Conservation (phyloP, 2,329 filamentous ascomycete genomes). For the Monosporascus sp. region DNA sequence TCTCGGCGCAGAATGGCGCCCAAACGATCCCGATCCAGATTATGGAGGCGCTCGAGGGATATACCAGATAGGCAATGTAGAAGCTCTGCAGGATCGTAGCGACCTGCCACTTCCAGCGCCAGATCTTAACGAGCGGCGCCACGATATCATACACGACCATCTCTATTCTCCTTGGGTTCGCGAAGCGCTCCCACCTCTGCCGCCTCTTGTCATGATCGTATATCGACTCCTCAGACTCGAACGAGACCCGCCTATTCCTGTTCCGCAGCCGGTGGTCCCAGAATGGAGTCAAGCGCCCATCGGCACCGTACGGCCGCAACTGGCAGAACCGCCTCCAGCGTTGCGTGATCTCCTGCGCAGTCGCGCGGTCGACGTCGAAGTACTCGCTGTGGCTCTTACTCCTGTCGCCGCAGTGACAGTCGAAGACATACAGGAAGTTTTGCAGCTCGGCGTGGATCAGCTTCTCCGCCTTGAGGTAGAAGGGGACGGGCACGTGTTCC, state of each 20-base stretch:
- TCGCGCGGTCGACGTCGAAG: slow-evolving; percentile 2
- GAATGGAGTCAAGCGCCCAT: slow-evolving; percentile 3
- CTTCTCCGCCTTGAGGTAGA: slow-evolving; percentile 2
- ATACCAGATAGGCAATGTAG: background rate
- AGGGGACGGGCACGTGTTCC: slow-evolving; percentile 2
- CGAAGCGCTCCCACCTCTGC: background rate
- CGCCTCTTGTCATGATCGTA: background rate
- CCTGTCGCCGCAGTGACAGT: background rate
- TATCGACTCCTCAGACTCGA: background rate
- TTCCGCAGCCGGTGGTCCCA: slow-evolving; percentile 2
- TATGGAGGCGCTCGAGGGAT: background rate
- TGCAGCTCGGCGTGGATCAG: slow-evolving; percentile 5
- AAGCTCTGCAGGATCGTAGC: background rate
- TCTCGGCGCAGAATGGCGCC: background rate
- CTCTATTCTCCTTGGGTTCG: background rate
- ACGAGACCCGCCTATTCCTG: background rate
- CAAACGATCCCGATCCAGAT: background rate
- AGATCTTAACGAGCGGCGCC: background rate
- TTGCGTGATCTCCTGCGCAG: background rate
- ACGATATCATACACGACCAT: background rate
- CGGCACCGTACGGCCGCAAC: slow-evolving; percentile 2
- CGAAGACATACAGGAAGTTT: background rate
- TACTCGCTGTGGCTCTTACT: slow-evolving; percentile 2
- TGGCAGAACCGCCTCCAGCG: slow-evolving; percentile 5
- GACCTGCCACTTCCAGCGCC: background rate